Conservation (phyloP, 2,329 filamentous ascomycete genomes). For the Neofusicoccum ribis region DNA sequence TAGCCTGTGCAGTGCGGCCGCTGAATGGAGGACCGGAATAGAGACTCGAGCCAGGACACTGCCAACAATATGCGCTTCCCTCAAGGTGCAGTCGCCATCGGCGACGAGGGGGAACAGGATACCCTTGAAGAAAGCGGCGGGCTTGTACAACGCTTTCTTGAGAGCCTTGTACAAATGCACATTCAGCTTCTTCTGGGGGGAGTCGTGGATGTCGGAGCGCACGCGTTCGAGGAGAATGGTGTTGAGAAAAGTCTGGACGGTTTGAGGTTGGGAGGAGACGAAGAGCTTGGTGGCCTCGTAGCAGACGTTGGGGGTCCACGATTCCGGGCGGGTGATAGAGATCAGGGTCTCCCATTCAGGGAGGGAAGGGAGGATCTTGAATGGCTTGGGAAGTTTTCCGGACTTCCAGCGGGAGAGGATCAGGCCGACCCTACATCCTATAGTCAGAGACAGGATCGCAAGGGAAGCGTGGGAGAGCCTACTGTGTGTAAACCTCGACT, state of each 20-base stretch:
- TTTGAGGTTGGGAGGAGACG: slow-evolving; percentile 75
- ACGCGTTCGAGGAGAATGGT: slow-evolving; percentile 85
- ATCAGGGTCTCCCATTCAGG: slow-evolving; percentile 91
- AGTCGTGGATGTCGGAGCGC: slow-evolving; percentile 91
- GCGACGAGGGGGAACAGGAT: slow-evolving; percentile 87
- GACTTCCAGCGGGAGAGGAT: slow-evolving; percentile 92
- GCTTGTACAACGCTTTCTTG: slow-evolving; percentile 92
- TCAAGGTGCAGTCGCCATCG: slow-evolving; percentile 83
- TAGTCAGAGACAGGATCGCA: slow-evolving; percentile 15
- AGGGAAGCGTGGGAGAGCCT: slow-evolving; percentile 20
- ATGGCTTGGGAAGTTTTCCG: slow-evolving; percentile 94
- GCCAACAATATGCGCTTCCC: slow-evolving; percentile 88
- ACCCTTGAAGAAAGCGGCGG: slow-evolving; percentile 94
- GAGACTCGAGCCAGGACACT: slow-evolving; percentile 82
- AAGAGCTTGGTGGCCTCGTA: slow-evolving; percentile 93
- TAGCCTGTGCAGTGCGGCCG: slow-evolving; percentile 83
- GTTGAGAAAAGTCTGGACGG: slow-evolving; percentile 82
- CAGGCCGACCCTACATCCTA: slow-evolving; percentile 66
- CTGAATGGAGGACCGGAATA: slow-evolving; percentile 88
- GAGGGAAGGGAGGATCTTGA: slow-evolving; percentile 92
- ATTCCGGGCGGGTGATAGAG: slow-evolving; percentile 77
- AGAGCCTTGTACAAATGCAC: slow-evolving; percentile 92
- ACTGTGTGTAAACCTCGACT: slow-evolving; percentile 91
- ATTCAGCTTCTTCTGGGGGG: slow-evolving; percentile 76
- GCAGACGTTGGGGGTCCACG: slow-evolving; percentile 75